Evolutionary conservation across 2,329 filamentous ascomycete species (phyloP).

Genomic region (Claviceps maximensis): DNA sequence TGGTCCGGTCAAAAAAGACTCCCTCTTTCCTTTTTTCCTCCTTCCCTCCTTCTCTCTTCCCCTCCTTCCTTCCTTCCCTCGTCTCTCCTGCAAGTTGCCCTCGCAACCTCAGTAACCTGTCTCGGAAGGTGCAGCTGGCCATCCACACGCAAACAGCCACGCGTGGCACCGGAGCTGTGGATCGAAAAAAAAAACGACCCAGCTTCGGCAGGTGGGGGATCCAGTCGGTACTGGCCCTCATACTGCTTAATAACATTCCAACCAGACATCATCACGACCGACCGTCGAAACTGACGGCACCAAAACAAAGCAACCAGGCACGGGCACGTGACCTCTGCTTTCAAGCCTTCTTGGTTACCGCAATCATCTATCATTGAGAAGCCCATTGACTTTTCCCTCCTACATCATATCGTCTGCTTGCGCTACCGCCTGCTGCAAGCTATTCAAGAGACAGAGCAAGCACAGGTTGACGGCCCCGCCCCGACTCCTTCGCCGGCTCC

Average conservation of each 20-base stretch:
- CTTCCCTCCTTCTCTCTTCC: neutral
- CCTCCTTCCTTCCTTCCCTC: neutral
- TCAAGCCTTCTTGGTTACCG: neutral
- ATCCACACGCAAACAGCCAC: neutral
- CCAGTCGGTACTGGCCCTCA: constrained; percentile 1
- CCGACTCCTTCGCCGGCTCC: neutral
- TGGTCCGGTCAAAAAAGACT: neutral
- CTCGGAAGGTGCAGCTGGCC: neutral
- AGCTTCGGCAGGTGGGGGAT: constrained; percentile 3
- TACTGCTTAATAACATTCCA: neutral
- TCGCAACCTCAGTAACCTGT: neutral
- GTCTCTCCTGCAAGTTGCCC: neutral
- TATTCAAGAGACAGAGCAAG: no score
- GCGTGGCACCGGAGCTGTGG: constrained; percentile 1
- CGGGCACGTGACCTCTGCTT: neutral
- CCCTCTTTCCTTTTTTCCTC: neutral
- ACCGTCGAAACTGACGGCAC: neutral
- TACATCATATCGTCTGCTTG: neutral
- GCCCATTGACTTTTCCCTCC: neutral
- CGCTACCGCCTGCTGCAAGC: neutral
- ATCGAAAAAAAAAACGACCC: neutral
- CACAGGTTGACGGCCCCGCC: neutral
- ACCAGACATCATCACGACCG: neutral
- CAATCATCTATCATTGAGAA: neutral
- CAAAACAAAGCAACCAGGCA: neutral